Evolutionary conservation across 495 filamentous ascomycete species (phyloP), one percentile per base, ranked within the genome.

Genomic region (Podospora australis): DNA sequence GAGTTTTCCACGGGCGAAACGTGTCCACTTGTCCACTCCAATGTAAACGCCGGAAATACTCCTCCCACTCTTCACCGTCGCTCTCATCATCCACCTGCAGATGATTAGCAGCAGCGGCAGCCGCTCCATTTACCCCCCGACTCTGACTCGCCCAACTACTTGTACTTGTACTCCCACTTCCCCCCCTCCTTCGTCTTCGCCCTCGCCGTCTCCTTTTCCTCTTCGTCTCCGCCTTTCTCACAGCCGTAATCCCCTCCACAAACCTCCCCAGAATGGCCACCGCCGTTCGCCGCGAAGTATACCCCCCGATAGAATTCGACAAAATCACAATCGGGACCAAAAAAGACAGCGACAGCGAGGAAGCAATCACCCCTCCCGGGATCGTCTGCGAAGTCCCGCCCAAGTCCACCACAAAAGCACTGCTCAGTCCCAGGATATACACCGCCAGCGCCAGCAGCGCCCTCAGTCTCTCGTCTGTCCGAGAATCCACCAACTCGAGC

Each of bases 281-380:
- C 6, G 25, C 22, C 5, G 11, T 44, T 19, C 48, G 25, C 1
- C 48, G 25, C 10, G 25, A 32, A 4, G 48, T 50, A 40, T 44
- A 50, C 13, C 29, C 48, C 3, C 48, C 48, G n/a, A 50, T 21
- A 28, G 17, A 36, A 21, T 44, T 50, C 19, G 48, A 50, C 5
- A 50, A 29, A 1, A 50, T 30, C 2, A 40, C 48, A 10, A 29
- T 16, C 3, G 48, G 48, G 21, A 50, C 30, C 3, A 50, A 23
- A 25, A 23, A 50, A 3, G 48, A 50, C 16, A 50, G 48, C 14
- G 35, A 35, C 16, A 50, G 26, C 2, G 39, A 39, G 3, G 19
- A 41, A 2, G 24, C 48, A 22, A 50, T 50, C 1, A 50, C 22
- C 6, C 48, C 48, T n/a, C 48, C 46, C 6, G 48, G 48, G 2